A percentile compares a stretch with the other conserved stretches of the same genome.
These are phyloP conservation scores for Penicillium sp. DNA, from an alignment of 2,329 filamentous ascomycete genomes.

Conservation along the genomic window DNA sequence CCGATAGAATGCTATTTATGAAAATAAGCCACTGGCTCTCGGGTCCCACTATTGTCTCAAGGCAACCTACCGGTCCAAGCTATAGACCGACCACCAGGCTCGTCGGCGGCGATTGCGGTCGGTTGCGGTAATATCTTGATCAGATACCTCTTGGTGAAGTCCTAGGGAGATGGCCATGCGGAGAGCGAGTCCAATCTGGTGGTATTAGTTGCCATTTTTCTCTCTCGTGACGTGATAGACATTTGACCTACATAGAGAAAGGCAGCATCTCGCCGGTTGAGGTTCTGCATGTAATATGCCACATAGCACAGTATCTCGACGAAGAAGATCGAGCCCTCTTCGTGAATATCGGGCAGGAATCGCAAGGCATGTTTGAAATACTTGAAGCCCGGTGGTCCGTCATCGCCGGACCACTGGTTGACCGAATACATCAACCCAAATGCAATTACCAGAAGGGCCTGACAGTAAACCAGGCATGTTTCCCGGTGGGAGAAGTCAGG, in stretches of 20 bases:
- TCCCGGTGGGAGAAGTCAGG: conserved; percentile 51
- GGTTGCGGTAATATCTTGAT: conserved; percentile 44
- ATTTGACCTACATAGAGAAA: conserved; percentile 52
- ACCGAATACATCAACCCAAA: conserved; percentile 63
- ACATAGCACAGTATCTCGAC: conserved; percentile 60
- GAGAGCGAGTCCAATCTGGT: conserved; percentile 56
- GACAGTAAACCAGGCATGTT: conserved; percentile 56
- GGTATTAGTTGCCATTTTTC: conserved; percentile 9
- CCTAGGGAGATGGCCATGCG: conserved; percentile 63
- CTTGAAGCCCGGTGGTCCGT: conserved; percentile 60
- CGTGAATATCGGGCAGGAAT: conserved; percentile 60
- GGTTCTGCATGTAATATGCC: conserved; percentile 62
- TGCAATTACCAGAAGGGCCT: conserved; percentile 58
- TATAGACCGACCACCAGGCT: conserved; percentile 63
- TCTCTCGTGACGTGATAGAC: background rate
- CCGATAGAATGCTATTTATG: conserved; percentile 49
- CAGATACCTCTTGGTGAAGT: conserved; percentile 58
- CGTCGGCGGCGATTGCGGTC: conserved; percentile 56
- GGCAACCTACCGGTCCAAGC: conserved; percentile 51
- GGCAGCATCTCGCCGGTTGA: conserved; percentile 60
- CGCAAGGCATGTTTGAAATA: conserved; percentile 59
- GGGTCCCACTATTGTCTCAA: background rate
- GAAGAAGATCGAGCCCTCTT: conserved; percentile 59
- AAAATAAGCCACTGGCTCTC: conserved; percentile 3
- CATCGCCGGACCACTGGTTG: conserved; percentile 59